phyloP scores from a whole-genome alignment of 305 asterid species.

The Andrographis paniculata region DNA sequence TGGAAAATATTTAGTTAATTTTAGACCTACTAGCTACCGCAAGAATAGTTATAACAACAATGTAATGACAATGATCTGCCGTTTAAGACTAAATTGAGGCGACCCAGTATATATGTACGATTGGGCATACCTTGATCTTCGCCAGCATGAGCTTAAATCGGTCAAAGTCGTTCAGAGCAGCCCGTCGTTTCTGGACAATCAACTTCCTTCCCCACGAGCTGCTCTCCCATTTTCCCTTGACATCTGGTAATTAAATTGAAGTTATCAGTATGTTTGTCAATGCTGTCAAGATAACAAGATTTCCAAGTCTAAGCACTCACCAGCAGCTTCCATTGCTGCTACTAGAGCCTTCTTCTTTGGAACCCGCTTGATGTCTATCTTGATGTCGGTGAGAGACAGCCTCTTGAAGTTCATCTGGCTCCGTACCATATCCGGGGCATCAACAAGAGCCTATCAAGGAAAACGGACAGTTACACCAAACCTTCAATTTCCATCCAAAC shows the following conservation, averaged over 20 bases:
- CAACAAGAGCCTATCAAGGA: constrained; percentile 61
- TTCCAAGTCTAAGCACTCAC: constrained; percentile 25
- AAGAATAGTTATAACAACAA: neutral
- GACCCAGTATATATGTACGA: too few species aligned
- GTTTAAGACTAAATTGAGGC: neutral
- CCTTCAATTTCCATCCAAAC: neutral
- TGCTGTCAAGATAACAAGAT: neutral
- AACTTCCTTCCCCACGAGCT: constrained; percentile 93
- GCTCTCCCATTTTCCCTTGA: constrained; percentile 69
- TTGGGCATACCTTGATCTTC: constrained; percentile 50
- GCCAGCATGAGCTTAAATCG: constrained; percentile 74
- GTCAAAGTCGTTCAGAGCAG: constrained; percentile 62
- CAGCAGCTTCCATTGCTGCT: constrained; percentile 86
- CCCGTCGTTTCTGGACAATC: constrained; percentile 74
- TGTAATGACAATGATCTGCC: neutral
- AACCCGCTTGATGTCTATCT: constrained; percentile 65
- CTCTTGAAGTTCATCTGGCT: constrained; percentile 84
- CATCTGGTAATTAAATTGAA: constrained; percentile 34
- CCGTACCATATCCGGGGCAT: constrained; percentile 75
- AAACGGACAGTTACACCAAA: neutral
- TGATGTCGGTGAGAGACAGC: constrained; percentile 68
- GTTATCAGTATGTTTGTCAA: neutral
- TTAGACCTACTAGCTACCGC: too few species aligned
- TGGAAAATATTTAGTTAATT: too few species aligned
- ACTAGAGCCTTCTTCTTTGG: constrained; percentile 69